These are phyloP conservation scores for Clarireedia monteithiana DNA, from an alignment of 2,329 filamentous ascomycete genomes.

Conservation along the genomic window DNA sequence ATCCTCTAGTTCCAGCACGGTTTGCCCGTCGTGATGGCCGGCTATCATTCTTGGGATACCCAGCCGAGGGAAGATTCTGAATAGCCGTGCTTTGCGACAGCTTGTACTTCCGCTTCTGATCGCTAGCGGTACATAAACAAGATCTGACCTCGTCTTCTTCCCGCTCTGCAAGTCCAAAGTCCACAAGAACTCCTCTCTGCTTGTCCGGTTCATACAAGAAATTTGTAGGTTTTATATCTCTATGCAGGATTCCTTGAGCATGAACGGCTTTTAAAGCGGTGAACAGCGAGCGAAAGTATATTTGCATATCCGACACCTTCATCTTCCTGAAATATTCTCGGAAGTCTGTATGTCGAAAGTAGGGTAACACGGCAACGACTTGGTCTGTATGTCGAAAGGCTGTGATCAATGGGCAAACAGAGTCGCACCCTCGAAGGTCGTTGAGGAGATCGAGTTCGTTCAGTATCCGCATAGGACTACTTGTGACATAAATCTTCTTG, in stretches of 20 bases:
- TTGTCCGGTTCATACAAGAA: conserved; percentile 84
- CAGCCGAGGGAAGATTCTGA: conserved; percentile 44
- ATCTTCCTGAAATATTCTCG: conserved; percentile 90
- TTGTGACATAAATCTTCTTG: conserved; percentile 99
- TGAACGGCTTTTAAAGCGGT: conserved; percentile 80
- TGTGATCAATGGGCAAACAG: conserved; percentile 91
- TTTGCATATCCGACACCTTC: conserved; percentile 74
- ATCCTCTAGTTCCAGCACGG: conserved; percentile 87
- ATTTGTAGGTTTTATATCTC: conserved; percentile 96
- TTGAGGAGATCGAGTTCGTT: conserved; percentile 94
- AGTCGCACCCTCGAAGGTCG: conserved; percentile 72
- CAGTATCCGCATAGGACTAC: conserved; percentile 83
- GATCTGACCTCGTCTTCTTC: conserved; percentile 69
- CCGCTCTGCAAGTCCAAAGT: conserved; percentile 92
- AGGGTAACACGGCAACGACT: conserved; percentile 88
- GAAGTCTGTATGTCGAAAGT: conserved; percentile 94
- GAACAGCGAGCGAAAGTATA: conserved; percentile 86
- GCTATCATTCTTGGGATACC: conserved; percentile 85
- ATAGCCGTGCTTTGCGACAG: conserved; percentile 53
- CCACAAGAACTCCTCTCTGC: conserved; percentile 85
- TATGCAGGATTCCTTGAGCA: conserved; percentile 75
- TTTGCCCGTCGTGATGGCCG: conserved; percentile 86
- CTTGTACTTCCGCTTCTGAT: conserved; percentile 44
- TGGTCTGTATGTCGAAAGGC: conserved; percentile 94
- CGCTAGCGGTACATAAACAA: conserved; percentile 62